Base-by-base conservation (phyloP, 1,284 basidiomycete genomes). In the Sporisorium iseilematis-ciliati region DNA sequence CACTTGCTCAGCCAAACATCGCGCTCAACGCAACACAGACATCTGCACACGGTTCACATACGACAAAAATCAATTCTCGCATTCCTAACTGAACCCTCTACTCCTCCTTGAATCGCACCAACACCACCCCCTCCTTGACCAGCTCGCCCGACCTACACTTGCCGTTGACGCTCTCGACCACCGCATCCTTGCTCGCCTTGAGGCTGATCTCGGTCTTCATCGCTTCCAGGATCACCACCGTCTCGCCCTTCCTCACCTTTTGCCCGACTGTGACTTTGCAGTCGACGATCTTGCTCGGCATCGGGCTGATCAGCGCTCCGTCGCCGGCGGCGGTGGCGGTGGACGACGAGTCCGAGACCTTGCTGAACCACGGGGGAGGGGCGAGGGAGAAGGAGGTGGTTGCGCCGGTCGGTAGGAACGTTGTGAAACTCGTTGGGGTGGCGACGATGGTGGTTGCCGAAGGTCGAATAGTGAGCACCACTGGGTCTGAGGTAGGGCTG, bases 121-220 rank as follows among this genome's bases (percentile, higher is more conserved):
- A 85, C 80, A 92, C 91, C 78, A 87, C 87, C 1, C 93, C 94
- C 85, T 97, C 94, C 77, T 92, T 91, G 2, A 95, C 93, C 90
- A 94, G 93, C 83, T 93, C 91, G 6, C 93, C 93, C 77, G 91
- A 93, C n/a, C 89, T 90, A 29, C 73, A 69, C 51, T 75, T 79
- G 7, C 18, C 42, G 54, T 59, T 63, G 8, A 95, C 89, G 42
- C 88, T 87, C 75, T 88, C 90, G 3, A 95, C 90, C 7, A 90
- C 87, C 11, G 93, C 94, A 46, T 88, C 87, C 6, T 88, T 87
- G 61, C 89, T 88, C 12, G 92, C 90, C 65, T 93, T 88, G 78
- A 97, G 85, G 46, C 92, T 51, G 38, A 79, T 78, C 38, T 82
- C 92, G 54, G 92, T 95, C 87, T 97, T 97, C 94, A 96, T 97